phyloP scores from a whole-genome alignment of 345 rosid species.

The Citrus trifoliata region DNA sequence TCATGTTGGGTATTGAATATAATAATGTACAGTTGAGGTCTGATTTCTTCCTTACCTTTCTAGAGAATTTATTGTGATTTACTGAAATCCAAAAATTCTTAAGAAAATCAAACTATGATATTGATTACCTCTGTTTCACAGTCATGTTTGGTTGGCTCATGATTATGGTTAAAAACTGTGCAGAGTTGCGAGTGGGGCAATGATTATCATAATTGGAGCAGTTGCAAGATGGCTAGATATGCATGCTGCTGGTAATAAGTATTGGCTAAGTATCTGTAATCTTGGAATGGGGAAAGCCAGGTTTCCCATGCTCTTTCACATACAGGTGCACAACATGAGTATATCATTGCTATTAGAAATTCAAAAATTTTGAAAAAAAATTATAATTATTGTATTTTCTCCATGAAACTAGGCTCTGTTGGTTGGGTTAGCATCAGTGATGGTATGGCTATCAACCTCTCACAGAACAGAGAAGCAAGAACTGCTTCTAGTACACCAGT shows the following conservation, averaged over 20 bases:
- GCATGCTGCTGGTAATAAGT: conserved; percentile 64
- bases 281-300: conserved; percentile 40
- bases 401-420: conserved; percentile 55
- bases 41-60: too few species aligned
- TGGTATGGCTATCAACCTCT: conserved; percentile 81
- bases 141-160: conserved; percentile 19
- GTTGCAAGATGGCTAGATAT: conserved; percentile 74
- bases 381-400: not conserved
- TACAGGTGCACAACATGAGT: conserved; percentile 52
- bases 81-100: not conserved
- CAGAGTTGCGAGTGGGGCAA: conserved; percentile 79
- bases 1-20: not conserved
- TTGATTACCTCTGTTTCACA: conserved; percentile 13
- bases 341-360: conserved; percentile 9
- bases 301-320: conserved; percentile 54
- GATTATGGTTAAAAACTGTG: conserved; percentile 12
- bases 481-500: conserved; percentile 69
- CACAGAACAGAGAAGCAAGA: conserved; percentile 87
- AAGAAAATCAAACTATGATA: not conserved
- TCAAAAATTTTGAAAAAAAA: not conserved
- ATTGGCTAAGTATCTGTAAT: conserved; percentile 63
- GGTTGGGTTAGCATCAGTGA: conserved; percentile 72
- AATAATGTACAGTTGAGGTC: not conserved
- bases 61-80: not conserved
- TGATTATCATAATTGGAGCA: conserved; percentile 58